Base-by-base conservation (phyloP, 2,329 filamentous ascomycete genomes). In the Clonostachys solani region DNA sequence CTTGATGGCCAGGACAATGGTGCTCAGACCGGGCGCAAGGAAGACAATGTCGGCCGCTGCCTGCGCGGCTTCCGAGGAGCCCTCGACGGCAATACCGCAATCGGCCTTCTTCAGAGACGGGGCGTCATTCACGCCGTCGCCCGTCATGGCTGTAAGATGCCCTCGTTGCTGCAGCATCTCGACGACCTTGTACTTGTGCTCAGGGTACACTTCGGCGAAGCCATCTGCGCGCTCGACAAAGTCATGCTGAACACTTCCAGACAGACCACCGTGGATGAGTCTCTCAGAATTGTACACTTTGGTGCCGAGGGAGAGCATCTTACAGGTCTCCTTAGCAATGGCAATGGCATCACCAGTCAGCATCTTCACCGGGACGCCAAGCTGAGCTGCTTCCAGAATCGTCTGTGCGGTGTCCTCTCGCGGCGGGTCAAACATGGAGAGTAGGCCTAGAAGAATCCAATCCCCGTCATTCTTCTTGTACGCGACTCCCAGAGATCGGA, bases 211-310 rank as follows among this genome's bases (percentile, higher is more conserved):
- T 67, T 87, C 84, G 53, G 84, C 84, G 67, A 87, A 87, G 67
- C 84, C 84, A 59, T 87, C 83, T 49, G 84, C 84, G 57, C 84
- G 81, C 72, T 89, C 86, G 52, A 88, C 84, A 33, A 90, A 80
- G 62, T 89, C 86, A 71, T 89, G 83, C 70, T 88, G 83, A 50
- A 84, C 84, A 53, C 83, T 81, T 56, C 86, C 86, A 50, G 82
- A 78, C 51, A 89, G 78, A 74, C 86, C 86, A 69, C 85, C 84
- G 69, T 87, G 83, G 58, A 89, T 87, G 55, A 90, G 79, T 71
- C 84, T 85, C 63, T 86, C 82, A 50, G 86, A 89, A 74, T 89
- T 87, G 76, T 89, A 89, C 55, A 90, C 86, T 76, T 89, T 89
- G 64, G 86, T 89, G 58, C 84, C 84, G 50, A 89, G 81, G 55